Conservation (phyloP, 176 grass and related monocot genomes). For the Musa troglodytarum region DNA sequence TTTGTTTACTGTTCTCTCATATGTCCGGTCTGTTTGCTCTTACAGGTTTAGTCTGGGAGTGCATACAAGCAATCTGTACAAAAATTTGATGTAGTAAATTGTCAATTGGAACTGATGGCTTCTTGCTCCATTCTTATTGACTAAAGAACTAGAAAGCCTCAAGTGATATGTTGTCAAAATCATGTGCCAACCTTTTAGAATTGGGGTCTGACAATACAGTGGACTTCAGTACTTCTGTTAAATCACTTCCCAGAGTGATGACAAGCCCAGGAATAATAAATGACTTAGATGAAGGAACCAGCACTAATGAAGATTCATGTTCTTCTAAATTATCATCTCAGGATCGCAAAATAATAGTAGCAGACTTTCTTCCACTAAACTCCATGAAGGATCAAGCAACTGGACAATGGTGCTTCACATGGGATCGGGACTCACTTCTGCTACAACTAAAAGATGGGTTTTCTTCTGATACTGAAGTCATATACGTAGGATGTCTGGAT, state of each 20-base stretch:
- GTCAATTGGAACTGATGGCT: neutral
- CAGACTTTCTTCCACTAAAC: conserved; percentile 27
- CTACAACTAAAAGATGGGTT: conserved; percentile 81
- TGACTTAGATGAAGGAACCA: conserved; percentile 1
- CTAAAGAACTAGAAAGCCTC: neutral
- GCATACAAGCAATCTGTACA: neutral
- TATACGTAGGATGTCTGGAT: conserved; percentile 86
- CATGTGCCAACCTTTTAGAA: conserved; percentile 21
- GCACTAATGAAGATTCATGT: conserved; percentile 19
- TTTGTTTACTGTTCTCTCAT: neutral
- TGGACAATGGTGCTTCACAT: conserved; percentile 18
- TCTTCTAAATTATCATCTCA: neutral
- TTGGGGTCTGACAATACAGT: conserved; percentile 13
- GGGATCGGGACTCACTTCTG: conserved; percentile 42
- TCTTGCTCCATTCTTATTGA: neutral
- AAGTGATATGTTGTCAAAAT: conserved; percentile 10
- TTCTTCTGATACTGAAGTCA: conserved; percentile 51
- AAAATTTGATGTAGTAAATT: neutral
- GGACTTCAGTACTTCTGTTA: conserved; percentile 11
- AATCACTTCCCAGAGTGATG: conserved; percentile 19
- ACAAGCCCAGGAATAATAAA: conserved; percentile 13
- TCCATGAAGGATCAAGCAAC: conserved; percentile 5
- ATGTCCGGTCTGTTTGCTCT: neutral
- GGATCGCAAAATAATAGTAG: conserved; percentile 21
- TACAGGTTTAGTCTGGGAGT: neutral